Evolutionary conservation across 768 basidiomycete species (phyloP).

Genomic region (Collybia sordida): DNA sequence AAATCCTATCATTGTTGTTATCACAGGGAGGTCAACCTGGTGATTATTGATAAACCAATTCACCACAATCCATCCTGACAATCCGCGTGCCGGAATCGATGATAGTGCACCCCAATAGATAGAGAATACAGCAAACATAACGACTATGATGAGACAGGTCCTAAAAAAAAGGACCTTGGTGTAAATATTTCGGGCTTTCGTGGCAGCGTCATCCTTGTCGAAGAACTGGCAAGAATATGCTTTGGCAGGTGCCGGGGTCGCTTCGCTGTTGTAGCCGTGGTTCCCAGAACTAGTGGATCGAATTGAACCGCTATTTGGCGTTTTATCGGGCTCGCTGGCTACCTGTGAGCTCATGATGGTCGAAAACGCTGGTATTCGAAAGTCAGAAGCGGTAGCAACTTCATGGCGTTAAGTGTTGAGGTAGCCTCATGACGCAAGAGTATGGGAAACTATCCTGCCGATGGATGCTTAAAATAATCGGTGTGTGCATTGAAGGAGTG

Average conservation of each 20-base stretch:
- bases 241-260: neutral
- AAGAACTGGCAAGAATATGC: constrained; percentile 19
- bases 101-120: constrained; percentile 61
- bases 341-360: neutral
- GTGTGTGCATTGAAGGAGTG: too few relatives aligned
- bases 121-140: constrained; percentile 49
- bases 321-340: neutral
- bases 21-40: neutral
- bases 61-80: constrained; percentile 61
- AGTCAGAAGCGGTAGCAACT: too few relatives aligned
- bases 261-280: neutral
- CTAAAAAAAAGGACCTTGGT: constrained; percentile 37
- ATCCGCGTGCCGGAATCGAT: constrained; percentile 37
- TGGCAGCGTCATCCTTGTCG: constrained; percentile 14
- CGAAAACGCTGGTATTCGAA: too few relatives aligned
- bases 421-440: too few relatives aligned
- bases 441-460: too few relatives aligned
- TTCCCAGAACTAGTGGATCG: neutral
- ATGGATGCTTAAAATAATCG: too few relatives aligned
- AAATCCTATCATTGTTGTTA: constrained; percentile 46
- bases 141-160: constrained; percentile 33
- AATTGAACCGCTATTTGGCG: neutral
- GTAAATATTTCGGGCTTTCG: constrained; percentile 36
- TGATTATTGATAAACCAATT: constrained; percentile 11
- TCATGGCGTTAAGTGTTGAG: too few relatives aligned